These are phyloP conservation scores for Hypoxylon lenormandii DNA, from an alignment of 495 filamentous ascomycete genomes.

Conservation along the genomic window DNA sequence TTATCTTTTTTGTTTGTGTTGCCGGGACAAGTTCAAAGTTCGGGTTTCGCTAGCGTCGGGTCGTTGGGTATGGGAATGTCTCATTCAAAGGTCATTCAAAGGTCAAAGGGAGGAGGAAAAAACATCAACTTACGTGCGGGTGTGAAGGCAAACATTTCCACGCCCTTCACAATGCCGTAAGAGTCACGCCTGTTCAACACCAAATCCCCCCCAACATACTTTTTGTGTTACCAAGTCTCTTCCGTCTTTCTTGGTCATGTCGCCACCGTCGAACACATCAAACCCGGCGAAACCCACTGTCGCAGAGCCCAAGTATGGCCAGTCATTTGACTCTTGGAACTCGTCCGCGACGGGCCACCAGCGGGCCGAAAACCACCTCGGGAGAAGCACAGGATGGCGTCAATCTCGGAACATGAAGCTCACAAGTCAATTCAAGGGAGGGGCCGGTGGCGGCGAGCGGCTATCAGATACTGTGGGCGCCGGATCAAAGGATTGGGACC, in stretches of 20 bases:
- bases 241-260: constrained; percentile 34
- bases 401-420: constrained; percentile 75
- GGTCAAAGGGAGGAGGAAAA: no score
- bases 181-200: constrained; percentile 29
- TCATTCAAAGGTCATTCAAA: no score
- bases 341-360: constrained; percentile 85
- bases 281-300: constrained; percentile 54
- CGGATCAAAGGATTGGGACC: constrained; percentile 62
- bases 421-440: constrained; percentile 71
- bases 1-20: constrained; percentile 32
- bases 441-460: constrained; percentile 62
- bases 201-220: constrained; percentile 8
- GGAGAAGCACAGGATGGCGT: constrained; percentile 75
- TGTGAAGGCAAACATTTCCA: constrained; percentile 13
- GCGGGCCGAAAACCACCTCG: constrained; percentile 70
- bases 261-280: constrained; percentile 42
- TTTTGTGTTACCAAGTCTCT: constrained; percentile 21
- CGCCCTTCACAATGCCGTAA: constrained; percentile 38
- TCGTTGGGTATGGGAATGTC: constrained; percentile 27
- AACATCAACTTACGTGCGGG: constrained; percentile 16
- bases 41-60: constrained; percentile 36
- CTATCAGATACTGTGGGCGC: constrained; percentile 70
- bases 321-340: constrained; percentile 83
- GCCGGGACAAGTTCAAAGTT: constrained; percentile 23
- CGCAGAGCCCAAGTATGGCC: constrained; percentile 61